Evolutionary conservation across 805 yeast genomes (phyloP).

Genomic region (Wickerhamomyces bovis): DNA sequence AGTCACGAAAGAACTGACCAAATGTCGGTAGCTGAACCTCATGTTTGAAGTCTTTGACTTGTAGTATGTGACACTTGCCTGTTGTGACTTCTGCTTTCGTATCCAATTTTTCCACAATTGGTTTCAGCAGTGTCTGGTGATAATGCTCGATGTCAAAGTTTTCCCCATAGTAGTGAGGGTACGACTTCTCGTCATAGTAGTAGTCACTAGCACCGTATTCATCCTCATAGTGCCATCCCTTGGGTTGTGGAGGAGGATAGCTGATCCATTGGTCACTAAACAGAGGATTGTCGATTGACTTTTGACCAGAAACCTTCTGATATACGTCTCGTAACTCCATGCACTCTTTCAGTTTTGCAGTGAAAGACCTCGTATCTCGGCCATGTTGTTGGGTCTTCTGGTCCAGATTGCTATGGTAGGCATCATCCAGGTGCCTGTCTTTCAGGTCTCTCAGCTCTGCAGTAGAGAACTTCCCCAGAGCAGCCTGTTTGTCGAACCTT

Average conservation of each 20-base stretch:
- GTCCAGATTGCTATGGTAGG: conserved; percentile 3
- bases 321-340: conserved; percentile 61
- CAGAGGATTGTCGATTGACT: conserved; percentile 66
- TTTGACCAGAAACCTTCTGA: conserved; percentile 56
- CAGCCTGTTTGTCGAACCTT: conserved; percentile 20
- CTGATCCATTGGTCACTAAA: conserved; percentile 62
- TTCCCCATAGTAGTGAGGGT: conserved; percentile 31
- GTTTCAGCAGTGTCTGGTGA: conserved; percentile 7
- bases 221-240: conserved; percentile 35
- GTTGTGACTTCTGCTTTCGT: not conserved
- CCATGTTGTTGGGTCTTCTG: conserved; percentile 12
- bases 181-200: conserved; percentile 17
- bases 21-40: conserved; percentile 23
- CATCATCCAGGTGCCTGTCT: not conserved
- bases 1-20: conserved; percentile 26
- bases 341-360: conserved; percentile 11
- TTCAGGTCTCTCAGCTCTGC: conserved; percentile 6
- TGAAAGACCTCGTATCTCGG: conserved; percentile 8
- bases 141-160: conserved; percentile 28
- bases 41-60: conserved; percentile 16
- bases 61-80: conserved; percentile 18
- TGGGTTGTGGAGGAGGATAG: conserved; percentile 68
- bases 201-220: conserved; percentile 22
- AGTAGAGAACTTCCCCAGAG: conserved; percentile 13
- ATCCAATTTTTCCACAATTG: not conserved